Evolutionary conservation across 1,139 yeast species (phyloP), one percentile per base, ranked within the genome.

Genomic region (Blastobotrys ciferrii): DNA sequence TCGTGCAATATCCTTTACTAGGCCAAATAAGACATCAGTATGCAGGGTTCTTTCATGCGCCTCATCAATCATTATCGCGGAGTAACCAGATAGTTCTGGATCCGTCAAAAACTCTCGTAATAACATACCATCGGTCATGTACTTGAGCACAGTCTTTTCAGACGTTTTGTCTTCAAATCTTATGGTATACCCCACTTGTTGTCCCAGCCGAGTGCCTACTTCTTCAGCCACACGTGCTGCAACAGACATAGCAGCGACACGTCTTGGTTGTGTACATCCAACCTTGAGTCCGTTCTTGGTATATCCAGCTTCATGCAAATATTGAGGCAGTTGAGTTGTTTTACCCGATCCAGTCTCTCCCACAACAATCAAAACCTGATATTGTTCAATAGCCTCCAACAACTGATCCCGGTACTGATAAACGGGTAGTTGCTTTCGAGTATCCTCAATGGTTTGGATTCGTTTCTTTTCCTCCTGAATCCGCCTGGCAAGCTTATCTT

Each of bases 331-430:
- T 66, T 92, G 97, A 0, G 98, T 92, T 0, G 98, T 92, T 60
- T 92, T 92, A 58, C 98, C 98, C 0, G 97, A 89, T 42, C 98
- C 98, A 0, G 98, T 92, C 64, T 92, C 98, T 52, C 98, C 98
- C 32, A 92, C 96, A 42, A 92, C 85, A 38, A 92, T 85, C 35
- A 91, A 63, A 31, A 91, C 84, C 61, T 88, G 96, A 59, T 86
- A 79, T 13, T 76, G 68, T 17, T 66, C 63, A 2, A 92, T 75
- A 0, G 88, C 81, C 0, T 76, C 73, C n/a, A 92, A 65, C 25
- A 92, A 75, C 45, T 79, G 74, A 1, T 76, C 71, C 48, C 88
- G 73, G 68, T 80, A 84, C 46, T 75, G 70, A 59, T 72, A 87
- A 0, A 91, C 96, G 0, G 98, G 98, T 18, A 92, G 69, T 0